These are phyloP conservation scores for Fragaria ananassa DNA, from an alignment of 306 rosid species.

Conservation along the genomic window DNA sequence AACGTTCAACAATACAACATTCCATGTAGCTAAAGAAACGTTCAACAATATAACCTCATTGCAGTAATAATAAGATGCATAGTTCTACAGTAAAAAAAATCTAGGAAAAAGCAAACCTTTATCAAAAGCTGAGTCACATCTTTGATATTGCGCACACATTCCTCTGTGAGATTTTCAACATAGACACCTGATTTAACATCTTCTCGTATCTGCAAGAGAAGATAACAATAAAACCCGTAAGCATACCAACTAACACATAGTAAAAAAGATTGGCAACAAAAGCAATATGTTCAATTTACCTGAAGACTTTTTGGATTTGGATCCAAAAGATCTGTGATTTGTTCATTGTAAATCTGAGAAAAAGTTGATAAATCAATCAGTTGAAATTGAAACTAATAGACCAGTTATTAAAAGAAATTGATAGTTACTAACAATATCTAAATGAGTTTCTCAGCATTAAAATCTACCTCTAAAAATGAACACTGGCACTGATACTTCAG, in stretches of 20 bases:
- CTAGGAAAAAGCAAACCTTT: constrained; percentile 51
- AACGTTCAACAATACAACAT: background rate
- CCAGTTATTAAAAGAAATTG: background rate
- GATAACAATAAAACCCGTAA: constrained; percentile 14
- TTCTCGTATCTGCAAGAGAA: constrained; percentile 72
- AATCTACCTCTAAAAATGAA: constrained; percentile 86
- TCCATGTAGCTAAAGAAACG: background rate
- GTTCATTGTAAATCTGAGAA: constrained; percentile 96
- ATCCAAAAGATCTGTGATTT: constrained; percentile 88
- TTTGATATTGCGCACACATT: constrained; percentile 59
- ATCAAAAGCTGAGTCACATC: constrained; percentile 75
- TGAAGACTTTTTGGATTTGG: constrained; percentile 82
- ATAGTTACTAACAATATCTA: constrained; percentile 24
- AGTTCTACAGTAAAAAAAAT: background rate
- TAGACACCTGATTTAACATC: constrained; percentile 98
- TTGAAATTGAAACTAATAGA: constrained; percentile 17
- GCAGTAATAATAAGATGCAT: background rate
- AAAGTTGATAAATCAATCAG: constrained; percentile 25
- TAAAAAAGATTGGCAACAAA: constrained; percentile 11
- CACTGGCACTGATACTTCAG: constrained; percentile 87
- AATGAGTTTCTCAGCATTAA: constrained; percentile 11
- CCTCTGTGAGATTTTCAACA: constrained; percentile 92
- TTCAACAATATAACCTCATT: background rate
- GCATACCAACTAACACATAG: constrained; percentile 16
- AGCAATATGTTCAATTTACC: constrained; percentile 36